Conservation (phyloP, 495 filamentous ascomycete genomes). For the Penicillium ochrochloron region DNA sequence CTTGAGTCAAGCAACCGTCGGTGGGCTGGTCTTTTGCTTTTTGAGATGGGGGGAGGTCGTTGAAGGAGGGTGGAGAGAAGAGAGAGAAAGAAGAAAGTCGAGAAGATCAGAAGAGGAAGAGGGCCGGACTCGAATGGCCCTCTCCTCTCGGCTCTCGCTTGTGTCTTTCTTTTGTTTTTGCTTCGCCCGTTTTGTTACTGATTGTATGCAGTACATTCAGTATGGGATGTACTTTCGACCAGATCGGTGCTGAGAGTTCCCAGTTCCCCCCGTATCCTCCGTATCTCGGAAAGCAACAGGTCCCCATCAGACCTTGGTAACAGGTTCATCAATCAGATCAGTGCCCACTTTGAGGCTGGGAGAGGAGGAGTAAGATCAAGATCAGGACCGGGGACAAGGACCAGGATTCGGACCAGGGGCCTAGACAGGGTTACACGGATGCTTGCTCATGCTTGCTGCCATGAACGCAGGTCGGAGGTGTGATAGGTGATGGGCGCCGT, state of each 20-base stretch:
- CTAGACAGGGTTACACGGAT: constrained; percentile 17
- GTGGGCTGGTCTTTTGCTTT: constrained; percentile 12
- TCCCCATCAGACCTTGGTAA: background rate
- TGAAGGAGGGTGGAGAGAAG: background rate
- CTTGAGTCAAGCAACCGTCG: constrained; percentile 16
- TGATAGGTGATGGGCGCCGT: constrained; percentile 36
- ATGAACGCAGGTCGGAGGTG: constrained; percentile 19
- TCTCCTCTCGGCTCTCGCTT: background rate
- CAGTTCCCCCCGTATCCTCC: background rate
- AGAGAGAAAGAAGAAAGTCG: background rate
- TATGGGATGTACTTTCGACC: background rate
- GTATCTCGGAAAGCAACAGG: constrained; percentile 17
- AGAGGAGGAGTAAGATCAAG: constrained; percentile 7
- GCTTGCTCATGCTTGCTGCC: constrained; percentile 8
- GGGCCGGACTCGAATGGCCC: constrained; percentile 2
- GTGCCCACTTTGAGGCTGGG: background rate
- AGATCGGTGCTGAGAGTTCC: background rate
- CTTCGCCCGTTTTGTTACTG: background rate
- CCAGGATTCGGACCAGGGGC: background rate
- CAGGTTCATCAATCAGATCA: background rate
- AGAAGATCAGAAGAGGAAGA: background rate
- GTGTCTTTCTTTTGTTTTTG: background rate
- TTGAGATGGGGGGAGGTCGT: background rate
- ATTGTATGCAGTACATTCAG: background rate
- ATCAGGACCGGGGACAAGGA: constrained; percentile 20